phyloP scores from a whole-genome alignment of 257 asterid species.

The Plantago ovata region DNA sequence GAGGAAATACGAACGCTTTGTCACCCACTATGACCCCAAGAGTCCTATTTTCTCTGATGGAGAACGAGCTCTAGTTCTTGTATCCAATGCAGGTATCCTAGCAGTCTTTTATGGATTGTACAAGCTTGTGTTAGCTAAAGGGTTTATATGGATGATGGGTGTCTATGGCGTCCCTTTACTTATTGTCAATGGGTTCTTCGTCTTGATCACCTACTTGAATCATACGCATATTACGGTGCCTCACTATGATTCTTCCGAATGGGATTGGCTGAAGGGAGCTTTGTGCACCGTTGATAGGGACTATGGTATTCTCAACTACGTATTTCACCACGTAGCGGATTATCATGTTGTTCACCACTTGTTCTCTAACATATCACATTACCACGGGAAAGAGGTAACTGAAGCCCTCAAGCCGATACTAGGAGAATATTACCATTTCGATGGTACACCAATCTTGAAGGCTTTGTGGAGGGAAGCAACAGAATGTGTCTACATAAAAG shows the following conservation, averaged over 20 bases:
- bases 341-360: constrained; percentile 13
- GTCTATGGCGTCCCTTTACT: too few species aligned
- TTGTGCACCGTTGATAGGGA: constrained; percentile 10
- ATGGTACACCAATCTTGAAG: constrained; percentile 10
- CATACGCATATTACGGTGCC: constrained; percentile 16
- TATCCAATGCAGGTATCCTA: too few species aligned
- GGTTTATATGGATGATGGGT: too few species aligned
- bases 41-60: too few species aligned
- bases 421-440: constrained; percentile 11
- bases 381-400: constrained; percentile 10
- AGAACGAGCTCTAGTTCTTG: too few species aligned
- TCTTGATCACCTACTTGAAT: too few species aligned
- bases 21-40: too few species aligned
- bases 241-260: constrained; percentile 14
- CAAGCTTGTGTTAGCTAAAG: too few species aligned
- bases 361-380: constrained; percentile 12
- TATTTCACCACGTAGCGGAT: constrained; percentile 15
- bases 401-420: constrained; percentile 9
- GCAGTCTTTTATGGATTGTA: too few species aligned
- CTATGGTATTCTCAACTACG: constrained; percentile 13
- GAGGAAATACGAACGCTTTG: too few species aligned
- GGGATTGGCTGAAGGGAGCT: constrained; percentile 17
- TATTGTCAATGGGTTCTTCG: too few species aligned
- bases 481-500: constrained; percentile 2
- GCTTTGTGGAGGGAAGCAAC: constrained; percentile 16